Base-by-base conservation (phyloP, 257 asterid genomes). In the Solanum pinnatisectum region DNA sequence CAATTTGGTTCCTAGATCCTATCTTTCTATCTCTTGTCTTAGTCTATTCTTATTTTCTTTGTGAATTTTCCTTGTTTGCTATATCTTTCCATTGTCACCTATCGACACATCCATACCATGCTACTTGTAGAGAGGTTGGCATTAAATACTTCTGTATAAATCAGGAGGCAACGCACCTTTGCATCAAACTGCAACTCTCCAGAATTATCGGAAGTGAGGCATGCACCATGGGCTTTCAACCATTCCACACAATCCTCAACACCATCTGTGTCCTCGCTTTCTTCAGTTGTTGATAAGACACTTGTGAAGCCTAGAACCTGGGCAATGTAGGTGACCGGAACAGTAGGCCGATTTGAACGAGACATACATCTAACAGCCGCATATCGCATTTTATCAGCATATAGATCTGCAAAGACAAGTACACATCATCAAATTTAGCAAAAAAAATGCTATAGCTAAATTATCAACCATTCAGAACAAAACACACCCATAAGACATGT, bases 361-460 rank as follows among this genome's bases (percentile, higher is more conserved):
- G 94, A 94, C 77, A 97, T 95, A 90, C 98, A 96, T 89, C 94
- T 97, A 78, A 96, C 92, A 46, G 99, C 99, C 7, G 95, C 96
- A 89, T 96, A 97, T 89, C 99, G 95, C 98, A 97, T 95, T 94
- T 97, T 96, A 87, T 97, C 99, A 88, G 94, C 98, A 91, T 97
- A 91, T 71, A 94, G 98, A 94, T 95, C 99, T 97, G 96, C 94
- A 92, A 10, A 68, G 20, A 49, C 77, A 32, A 77, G 59, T 70
- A 67, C 35, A 90, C 39, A 49, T 49, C 20, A 85, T 46, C 83
- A 40, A 40, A 39, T 72, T 42, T 40, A 40, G 65, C 87, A 39
- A n/a, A 27, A 85, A 8, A 40, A 23, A 30, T 85, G 60, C 83
- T 32, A 3, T 49, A 82, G 44, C 71, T 82, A 82, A 49, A 82